A percentile compares a stretch with the other conserved stretches of the same genome.
phyloP scores from a whole-genome alignment of 257 asterid species.

The Buddleja alternifolia region DNA sequence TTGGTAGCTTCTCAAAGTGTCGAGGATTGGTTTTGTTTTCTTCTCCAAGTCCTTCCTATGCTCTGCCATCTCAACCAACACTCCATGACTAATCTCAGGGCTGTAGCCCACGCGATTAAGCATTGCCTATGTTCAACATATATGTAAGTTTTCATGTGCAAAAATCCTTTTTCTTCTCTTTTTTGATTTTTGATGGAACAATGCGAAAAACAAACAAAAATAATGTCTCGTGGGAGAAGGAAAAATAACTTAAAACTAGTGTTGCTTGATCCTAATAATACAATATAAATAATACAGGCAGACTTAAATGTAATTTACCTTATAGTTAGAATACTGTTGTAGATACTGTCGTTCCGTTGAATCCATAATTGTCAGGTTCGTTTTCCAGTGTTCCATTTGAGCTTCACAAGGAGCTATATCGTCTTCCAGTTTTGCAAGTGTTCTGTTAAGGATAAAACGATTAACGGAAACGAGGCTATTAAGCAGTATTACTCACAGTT shows the following conservation, averaged over 20 bases:
- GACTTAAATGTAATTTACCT: conserved; percentile 44
- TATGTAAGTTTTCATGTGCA: not conserved
- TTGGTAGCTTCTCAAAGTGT: conserved; percentile 97
- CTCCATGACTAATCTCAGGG: conserved; percentile 93
- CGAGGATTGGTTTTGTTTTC: conserved; percentile 92
- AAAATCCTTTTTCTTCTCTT: not conserved
- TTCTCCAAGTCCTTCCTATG: conserved; percentile 89
- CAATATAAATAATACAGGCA: too few species aligned
- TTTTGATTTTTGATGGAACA: too few species aligned
- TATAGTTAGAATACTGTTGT: conserved; percentile 87
- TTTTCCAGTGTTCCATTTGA: conserved; percentile 90
- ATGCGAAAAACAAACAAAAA: not conserved
- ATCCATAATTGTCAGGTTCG: conserved; percentile 86
- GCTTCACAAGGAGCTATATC: conserved; percentile 90
- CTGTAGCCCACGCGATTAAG: conserved; percentile 91
- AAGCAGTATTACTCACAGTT: conserved; percentile 19
- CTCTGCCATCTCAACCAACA: conserved; percentile 98
- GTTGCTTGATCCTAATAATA: not conserved
- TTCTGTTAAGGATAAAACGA: conserved; percentile 45
- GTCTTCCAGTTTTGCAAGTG: conserved; percentile 90
- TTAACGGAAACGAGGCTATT: conserved; percentile 12
- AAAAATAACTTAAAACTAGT: not conserved
- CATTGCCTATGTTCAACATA: conserved; percentile 66
- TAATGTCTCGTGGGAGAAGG: not conserved
- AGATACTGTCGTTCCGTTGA: conserved; percentile 90